Conservation (phyloP, 305 asterid genomes). For the Fraxinus latifolia region DNA sequence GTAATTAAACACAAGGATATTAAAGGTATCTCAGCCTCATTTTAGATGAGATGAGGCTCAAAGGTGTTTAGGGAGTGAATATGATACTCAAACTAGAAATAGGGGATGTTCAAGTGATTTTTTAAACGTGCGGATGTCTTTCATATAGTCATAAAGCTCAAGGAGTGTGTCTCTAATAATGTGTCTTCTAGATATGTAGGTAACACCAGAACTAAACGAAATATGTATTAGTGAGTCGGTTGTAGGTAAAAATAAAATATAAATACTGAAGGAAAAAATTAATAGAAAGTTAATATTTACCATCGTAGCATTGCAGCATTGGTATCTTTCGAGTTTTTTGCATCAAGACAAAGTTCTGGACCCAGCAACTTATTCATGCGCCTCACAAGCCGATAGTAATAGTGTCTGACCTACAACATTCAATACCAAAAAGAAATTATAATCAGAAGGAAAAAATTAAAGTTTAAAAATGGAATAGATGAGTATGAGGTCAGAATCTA, state of each 20-base stretch:
- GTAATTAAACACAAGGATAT: background rate
- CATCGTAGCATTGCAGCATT: conserved; percentile 98
- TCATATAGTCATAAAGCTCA: background rate
- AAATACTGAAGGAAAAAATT: background rate
- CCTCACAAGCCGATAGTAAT: conserved; percentile 94
- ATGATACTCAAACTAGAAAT: background rate
- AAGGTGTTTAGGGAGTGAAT: background rate
- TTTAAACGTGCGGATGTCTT: background rate
- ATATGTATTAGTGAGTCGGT: background rate
- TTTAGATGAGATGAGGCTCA: background rate
- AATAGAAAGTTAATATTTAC: conserved; percentile 38
- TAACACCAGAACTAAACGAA: conserved; percentile 1
- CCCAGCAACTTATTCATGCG: conserved; percentile 98
- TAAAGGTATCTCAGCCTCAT: background rate
- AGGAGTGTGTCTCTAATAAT: background rate
- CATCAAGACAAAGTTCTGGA: conserved; percentile 90
- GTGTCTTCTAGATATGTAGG: background rate
- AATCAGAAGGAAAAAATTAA: conserved; percentile 13
- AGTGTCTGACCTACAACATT: conserved; percentile 75
- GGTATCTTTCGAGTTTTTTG: conserved; percentile 91
- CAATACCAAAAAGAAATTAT: conserved; percentile 22
- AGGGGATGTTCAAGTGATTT: background rate
- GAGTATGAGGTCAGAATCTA: conserved; percentile 11
- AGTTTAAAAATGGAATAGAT: background rate
- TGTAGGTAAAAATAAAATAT: background rate